Conservation (phyloP, 164 flowering plant genomes). For the Aristolochia californica region DNA sequence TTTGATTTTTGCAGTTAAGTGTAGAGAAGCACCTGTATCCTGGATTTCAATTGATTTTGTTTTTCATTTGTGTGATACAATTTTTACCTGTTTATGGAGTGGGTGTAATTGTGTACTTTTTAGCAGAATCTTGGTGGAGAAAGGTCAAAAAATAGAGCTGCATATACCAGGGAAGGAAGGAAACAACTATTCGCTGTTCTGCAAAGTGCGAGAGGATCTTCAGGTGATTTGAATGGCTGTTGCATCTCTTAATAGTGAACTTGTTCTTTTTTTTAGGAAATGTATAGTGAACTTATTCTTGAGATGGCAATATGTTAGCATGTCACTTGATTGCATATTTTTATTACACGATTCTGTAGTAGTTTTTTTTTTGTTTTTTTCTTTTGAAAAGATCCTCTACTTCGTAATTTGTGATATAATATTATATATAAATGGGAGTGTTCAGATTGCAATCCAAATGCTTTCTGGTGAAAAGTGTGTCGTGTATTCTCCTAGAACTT, state of each 20-base stretch:
- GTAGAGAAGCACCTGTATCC: conserved; percentile 1
- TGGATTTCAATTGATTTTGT: conserved; percentile 1
- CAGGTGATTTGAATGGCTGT: conserved; percentile 40
- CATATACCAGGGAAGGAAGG: conserved; percentile 93
- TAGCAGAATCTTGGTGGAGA: conserved; percentile 53
- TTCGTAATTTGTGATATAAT: no score
- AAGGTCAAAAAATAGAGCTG: conserved; percentile 61
- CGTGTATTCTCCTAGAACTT: no score
- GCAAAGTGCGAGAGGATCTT: conserved; percentile 97
- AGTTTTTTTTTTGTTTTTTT: no score
- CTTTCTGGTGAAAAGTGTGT: no score
- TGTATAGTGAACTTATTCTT: not conserved
- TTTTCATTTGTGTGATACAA: conserved; percentile 4
- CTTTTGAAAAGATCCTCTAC: no score
- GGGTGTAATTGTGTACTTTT: no score
- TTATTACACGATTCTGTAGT: no score
- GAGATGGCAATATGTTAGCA: no score
- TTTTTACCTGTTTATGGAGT: not conserved
- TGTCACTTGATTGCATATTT: no score
- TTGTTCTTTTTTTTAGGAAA: no score
- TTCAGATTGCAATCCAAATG: no score
- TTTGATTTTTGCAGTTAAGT: conserved; percentile 82
- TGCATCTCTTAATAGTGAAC: not conserved
- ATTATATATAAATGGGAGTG: no score
- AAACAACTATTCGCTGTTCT: conserved; percentile 93